Base-by-base conservation (phyloP, 2,329 filamentous ascomycete species). In the Paraconiothyrium sp. region DNA sequence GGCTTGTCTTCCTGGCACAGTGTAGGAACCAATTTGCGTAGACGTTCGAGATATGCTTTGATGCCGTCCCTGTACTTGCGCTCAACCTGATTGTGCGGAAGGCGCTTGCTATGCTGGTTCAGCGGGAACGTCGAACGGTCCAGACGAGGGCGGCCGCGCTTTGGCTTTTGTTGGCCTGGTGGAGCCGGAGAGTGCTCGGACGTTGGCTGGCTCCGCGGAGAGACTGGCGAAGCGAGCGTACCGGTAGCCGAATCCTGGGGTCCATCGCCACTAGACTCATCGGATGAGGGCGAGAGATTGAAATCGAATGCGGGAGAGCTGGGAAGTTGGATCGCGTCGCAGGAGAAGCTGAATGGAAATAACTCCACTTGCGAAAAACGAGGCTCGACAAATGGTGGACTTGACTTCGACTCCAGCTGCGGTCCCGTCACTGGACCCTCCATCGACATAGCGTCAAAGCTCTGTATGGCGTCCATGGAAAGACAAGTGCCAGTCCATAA, bases 71-170 rank as follows among this genome's bases (percentile, higher is more conserved):
- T 71, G 61, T 74, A 74, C 59, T 73, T 74, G 59, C 71, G 69
- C 61, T 74, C 72, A 46, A 77, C 73, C 57, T 78, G 75, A 54
- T 78, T 77, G 67, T 78, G 76, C 13, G 76, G 76, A n/a, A 71
- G 66, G 24, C 71, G 72, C 43, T 55, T 64, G 22, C 68, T 63
- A 57, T 65, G 64, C 32, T 62, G 66, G 49, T 58, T 61, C 30
- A 30, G 46, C n/a, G 67, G 61, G 22, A 63, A 64, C 16, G 47
- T 44, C 57, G 57, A 68, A 58, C 70, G 70, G 52, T 75, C 68
- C 52, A 78, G 66, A 41, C 71, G 66, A 54, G 75, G 74, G 13
- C 75, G 71, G 56, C 74, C 75, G 54, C 75, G 73, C 58, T 76
- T 76, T 37, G 71, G 65, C 54, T 67, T 71, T 37, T 69, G 70